These are phyloP conservation scores for Hibiscus syriacus DNA, from an alignment of 345 rosid species.

Conservation along the genomic window DNA sequence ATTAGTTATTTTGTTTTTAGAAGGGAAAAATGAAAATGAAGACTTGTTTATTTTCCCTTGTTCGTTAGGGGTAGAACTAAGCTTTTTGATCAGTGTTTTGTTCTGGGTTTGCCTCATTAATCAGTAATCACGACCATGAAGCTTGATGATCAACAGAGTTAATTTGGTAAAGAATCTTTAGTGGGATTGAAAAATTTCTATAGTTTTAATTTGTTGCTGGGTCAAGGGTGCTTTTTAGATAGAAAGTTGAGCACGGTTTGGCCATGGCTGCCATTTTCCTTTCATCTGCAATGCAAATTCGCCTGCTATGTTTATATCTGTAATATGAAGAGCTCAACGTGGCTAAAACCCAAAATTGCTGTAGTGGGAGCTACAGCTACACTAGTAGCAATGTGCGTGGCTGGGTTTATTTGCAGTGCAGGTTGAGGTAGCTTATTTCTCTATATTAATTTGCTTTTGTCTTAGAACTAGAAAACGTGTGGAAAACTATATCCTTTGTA, in stretches of 20 bases:
- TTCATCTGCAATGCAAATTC: not conserved
- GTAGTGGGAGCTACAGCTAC: not conserved
- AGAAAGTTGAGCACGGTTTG: too few species aligned
- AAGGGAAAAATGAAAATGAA: not conserved
- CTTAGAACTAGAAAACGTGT: too few species aligned
- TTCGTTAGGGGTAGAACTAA: not conserved
- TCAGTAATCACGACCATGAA: not conserved
- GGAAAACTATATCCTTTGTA: too few species aligned
- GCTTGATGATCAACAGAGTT: too few species aligned
- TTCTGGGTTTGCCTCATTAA: conserved; percentile 3
- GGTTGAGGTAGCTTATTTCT: not conserved
- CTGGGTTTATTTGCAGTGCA: not conserved
- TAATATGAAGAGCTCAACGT: too few species aligned
- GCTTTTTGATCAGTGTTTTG: not conserved
- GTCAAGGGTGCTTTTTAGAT: too few species aligned
- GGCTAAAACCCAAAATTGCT: too few species aligned
- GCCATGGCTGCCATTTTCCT: not conserved
- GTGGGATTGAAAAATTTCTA: not conserved
- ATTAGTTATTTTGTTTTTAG: not conserved
- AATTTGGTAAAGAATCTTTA: not conserved
- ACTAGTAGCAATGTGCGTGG: not conserved
- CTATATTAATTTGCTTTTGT: not conserved
- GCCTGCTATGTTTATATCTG: not conserved
- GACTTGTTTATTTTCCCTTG: not conserved
- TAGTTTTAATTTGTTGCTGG: too few species aligned